Evolutionary conservation across 2,329 filamentous ascomycete genomes (phyloP).

Genomic region (Orbilia ellipsospora): DNA sequence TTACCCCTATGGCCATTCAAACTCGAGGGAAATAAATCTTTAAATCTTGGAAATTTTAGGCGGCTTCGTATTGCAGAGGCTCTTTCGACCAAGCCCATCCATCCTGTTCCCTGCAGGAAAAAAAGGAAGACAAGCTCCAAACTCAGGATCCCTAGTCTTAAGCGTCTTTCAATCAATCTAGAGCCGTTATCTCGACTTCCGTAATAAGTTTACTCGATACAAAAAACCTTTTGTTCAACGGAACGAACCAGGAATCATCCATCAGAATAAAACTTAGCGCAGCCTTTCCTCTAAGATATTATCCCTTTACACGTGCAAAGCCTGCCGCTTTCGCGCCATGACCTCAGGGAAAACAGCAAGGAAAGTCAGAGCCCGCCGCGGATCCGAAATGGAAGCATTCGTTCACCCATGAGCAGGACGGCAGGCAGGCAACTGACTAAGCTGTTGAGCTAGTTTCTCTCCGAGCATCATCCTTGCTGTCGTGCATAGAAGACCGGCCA

Average conservation of each 20-base stretch:
- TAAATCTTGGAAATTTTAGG: too few relatives aligned
- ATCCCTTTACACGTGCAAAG: slow-evolving; percentile 9
- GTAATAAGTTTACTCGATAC: neutral
- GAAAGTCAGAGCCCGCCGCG: neutral
- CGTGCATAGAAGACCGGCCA: too few relatives aligned
- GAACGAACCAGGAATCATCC: neutral
- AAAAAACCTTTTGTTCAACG: neutral
- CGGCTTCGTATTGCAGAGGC: slow-evolving; percentile 3
- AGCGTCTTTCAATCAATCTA: neutral
- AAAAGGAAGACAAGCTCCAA: neutral
- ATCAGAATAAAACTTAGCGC: neutral
- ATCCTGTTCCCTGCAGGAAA: neutral
- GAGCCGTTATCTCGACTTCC: slow-evolving; percentile 5
- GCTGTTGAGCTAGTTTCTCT: too few relatives aligned
- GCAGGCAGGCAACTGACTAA: too few relatives aligned
- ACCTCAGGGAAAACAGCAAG: neutral
- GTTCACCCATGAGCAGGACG: too few relatives aligned
- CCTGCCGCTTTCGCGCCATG: neutral
- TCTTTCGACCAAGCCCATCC: neutral
- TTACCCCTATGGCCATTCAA: neutral
- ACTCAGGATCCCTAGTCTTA: neutral
- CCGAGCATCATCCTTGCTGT: too few relatives aligned
- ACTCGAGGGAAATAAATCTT: neutral
- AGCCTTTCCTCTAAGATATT: neutral
- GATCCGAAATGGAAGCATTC: neutral